phyloP scores from a whole-genome alignment of 2,329 filamentous ascomycete species.

The Penicillium sp. region DNA sequence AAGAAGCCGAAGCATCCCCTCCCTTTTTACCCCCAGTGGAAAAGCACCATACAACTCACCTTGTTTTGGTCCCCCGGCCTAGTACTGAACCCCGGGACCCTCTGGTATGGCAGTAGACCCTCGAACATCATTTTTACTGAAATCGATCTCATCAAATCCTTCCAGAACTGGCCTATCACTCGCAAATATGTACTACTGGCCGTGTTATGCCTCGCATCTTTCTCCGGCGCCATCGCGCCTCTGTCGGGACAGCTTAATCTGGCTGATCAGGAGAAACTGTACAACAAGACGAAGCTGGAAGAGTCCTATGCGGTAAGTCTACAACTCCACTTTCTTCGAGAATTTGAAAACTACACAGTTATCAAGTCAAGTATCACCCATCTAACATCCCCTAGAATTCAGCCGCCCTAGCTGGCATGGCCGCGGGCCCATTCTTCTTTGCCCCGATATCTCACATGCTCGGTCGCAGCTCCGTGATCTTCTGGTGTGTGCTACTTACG shows the following conservation, averaged over 20 bases:
- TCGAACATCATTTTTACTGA: not conserved
- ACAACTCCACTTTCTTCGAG: not conserved
- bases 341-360: not conserved
- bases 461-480: constrained; percentile 40
- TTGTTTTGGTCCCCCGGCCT: constrained; percentile 42
- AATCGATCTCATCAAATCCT: not conserved
- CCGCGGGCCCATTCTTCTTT: constrained; percentile 40
- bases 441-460: constrained; percentile 38
- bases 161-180: constrained; percentile 35
- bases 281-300: constrained; percentile 33
- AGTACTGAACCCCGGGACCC: constrained; percentile 35
- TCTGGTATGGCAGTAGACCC: constrained; percentile 25
- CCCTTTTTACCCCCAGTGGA: not conserved
- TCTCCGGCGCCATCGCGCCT: constrained; percentile 36
- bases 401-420: constrained; percentile 42
- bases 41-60: constrained; percentile 6
- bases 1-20: constrained; percentile 8
- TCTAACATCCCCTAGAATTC: constrained; percentile 28
- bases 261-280: constrained; percentile 35
- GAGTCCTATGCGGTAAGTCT: constrained; percentile 34
- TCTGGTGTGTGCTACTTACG: constrained; percentile 40
- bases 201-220: constrained; percentile 37
- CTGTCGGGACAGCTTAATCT: constrained; percentile 39
- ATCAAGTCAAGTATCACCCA: not conserved
- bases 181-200: constrained; percentile 35